phyloP scores from a whole-genome alignment of 139 green algal genomes.

The Spirogloea muscicola region DNA sequence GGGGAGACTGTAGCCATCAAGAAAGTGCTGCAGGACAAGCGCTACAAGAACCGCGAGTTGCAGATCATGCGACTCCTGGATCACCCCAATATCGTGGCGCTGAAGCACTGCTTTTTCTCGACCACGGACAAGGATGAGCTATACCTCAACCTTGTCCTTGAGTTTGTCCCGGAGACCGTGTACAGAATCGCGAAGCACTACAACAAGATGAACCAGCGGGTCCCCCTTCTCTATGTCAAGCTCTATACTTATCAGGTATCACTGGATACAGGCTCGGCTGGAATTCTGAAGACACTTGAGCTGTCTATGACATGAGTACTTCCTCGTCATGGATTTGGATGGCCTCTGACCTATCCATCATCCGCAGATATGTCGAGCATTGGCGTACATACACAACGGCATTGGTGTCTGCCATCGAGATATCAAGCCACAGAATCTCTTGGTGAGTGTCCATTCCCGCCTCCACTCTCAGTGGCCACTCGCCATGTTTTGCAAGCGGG shows the following conservation, averaged over 20 bases:
- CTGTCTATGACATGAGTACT: no score
- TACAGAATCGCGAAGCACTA: conserved; percentile 97
- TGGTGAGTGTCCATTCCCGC: no score
- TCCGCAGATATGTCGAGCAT: conserved; percentile 45
- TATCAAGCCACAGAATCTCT: conserved; percentile 57
- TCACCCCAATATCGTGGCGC: conserved; percentile 94
- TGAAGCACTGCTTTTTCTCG: conserved; percentile 98
- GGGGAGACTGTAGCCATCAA: conserved; percentile 97
- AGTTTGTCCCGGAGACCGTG: conserved; percentile 97
- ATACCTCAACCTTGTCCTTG: conserved; percentile 97
- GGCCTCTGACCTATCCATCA: no score
- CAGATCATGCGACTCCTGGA: conserved; percentile 93
- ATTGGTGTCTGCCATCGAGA: conserved; percentile 53
- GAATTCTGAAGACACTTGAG: no score
- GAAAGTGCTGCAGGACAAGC: conserved; percentile 98
- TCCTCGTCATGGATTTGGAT: neutral
- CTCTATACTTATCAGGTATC: conserved; percentile 90
- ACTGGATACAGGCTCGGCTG: no score
- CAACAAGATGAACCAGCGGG: conserved; percentile 82
- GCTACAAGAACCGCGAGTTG: conserved; percentile 99
- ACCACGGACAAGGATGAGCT: conserved; percentile 63
- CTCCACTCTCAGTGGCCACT: no score
- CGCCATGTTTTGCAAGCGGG: no score
- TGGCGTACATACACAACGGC: conserved; percentile 51
- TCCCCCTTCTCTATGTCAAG: conserved; percentile 91